Conservation (phyloP, 495 filamentous ascomycete species). For the Penicilliopsis zonata region DNA sequence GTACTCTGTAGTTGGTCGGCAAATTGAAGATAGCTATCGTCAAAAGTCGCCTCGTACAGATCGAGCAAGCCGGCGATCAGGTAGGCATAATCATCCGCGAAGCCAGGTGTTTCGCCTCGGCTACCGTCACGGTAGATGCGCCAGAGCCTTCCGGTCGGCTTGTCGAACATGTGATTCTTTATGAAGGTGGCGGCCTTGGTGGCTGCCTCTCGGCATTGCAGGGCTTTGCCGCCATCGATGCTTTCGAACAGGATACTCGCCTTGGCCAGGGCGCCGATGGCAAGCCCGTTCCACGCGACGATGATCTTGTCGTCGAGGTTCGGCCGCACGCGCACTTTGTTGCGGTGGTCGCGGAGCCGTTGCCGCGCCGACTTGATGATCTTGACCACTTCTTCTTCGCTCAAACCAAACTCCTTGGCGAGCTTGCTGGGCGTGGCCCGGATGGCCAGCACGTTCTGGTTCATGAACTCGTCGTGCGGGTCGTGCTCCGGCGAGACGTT, state of each 20-base stretch:
- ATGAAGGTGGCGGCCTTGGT: constrained; percentile 65
- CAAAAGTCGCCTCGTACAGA: constrained; percentile 79
- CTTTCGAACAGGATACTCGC: constrained; percentile 52
- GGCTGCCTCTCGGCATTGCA: constrained; percentile 51
- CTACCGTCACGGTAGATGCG: constrained; percentile 65
- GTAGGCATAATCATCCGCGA: constrained; percentile 95
- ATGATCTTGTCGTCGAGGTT: constrained; percentile 87
- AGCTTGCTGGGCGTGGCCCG: constrained; percentile 50
- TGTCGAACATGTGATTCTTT: constrained; percentile 63
- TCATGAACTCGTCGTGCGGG: constrained; percentile 86
- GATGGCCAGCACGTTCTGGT: constrained; percentile 52
- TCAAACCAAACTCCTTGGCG: constrained; percentile 66
- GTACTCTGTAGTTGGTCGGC: constrained; percentile 73
- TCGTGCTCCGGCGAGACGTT: constrained; percentile 81
- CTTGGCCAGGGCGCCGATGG: constrained; percentile 71
- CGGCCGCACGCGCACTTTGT: constrained; percentile 67
- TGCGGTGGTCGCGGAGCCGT: constrained; percentile 61
- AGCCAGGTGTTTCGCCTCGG: constrained; percentile 57
- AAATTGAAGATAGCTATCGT: constrained; percentile 67
- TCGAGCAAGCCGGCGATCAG: constrained; percentile 74
- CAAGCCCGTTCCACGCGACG: constrained; percentile 78
- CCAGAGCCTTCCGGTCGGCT: constrained; percentile 46
- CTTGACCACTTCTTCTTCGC: constrained; percentile 55
- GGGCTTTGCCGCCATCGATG: constrained; percentile 44
- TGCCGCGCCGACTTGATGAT: constrained; percentile 57